A percentile compares a stretch with the other conserved stretches of the same genome.
phyloP scores from a whole-genome alignment of 371 early-diverging fungal genomes.

The Rhizopus microsporus region DNA sequence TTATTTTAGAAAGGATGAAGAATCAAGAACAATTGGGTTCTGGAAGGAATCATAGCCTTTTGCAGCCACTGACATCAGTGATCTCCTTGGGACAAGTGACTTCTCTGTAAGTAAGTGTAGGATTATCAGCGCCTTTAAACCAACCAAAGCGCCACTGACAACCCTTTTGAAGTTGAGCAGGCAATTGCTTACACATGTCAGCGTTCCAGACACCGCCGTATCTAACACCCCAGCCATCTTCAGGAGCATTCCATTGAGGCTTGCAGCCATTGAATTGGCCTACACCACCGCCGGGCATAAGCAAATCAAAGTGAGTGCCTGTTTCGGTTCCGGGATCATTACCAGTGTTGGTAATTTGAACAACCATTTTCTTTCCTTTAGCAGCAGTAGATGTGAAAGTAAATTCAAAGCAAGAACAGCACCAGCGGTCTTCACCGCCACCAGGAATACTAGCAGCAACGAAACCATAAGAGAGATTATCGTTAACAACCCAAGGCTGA shows the following conservation, averaged over 20 bases:
- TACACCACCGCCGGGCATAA: conserved; percentile 49
- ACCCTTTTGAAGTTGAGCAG: conserved; percentile 34
- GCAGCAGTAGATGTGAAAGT: conserved; percentile 36
- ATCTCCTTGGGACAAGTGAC: conserved; percentile 43
- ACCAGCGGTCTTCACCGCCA: conserved; percentile 28
- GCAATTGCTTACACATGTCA: conserved; percentile 31
- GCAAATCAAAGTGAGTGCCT: conserved; percentile 41
- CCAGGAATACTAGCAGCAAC: conserved; percentile 42
- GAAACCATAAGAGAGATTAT: conserved; percentile 45
- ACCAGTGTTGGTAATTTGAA: conserved; percentile 49
- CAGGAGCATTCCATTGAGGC: conserved; percentile 36
- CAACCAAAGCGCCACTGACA: conserved; percentile 42
- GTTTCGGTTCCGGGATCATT: conserved; percentile 27
- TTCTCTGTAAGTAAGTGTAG: conserved; percentile 36
- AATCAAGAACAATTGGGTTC: too few species aligned
- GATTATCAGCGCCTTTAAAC: conserved; percentile 46
- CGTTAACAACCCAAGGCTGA: conserved; percentile 41
- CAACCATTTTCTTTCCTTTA: conserved; percentile 43
- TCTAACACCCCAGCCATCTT: conserved; percentile 38
- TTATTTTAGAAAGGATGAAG: too few species aligned
- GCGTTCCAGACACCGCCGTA: conserved; percentile 38
- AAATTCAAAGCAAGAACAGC: conserved; percentile 45
- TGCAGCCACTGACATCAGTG: conserved; percentile 32
- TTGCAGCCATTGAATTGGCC: conserved; percentile 46
- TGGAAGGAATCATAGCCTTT: conserved; percentile 1